A percentile compares a stretch with the other conserved stretches of the same genome.
Conservation (phyloP, 805 yeast species). For the Zygotorulaspora chibaensis region DNA sequence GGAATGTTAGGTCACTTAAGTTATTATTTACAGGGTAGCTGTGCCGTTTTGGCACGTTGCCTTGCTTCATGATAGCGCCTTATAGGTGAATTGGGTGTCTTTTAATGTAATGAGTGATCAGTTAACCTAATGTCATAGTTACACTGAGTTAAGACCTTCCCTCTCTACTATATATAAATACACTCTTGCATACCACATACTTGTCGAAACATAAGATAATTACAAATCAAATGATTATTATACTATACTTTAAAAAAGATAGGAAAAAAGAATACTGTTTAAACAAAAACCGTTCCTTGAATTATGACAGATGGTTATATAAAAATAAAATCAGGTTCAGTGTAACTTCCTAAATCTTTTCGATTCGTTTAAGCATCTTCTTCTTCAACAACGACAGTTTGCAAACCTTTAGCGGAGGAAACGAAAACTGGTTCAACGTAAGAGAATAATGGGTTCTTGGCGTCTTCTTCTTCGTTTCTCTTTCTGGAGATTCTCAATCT, state of each 20-base stretch:
- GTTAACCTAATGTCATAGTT: slow-evolving; percentile 65
- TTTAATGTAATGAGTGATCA: slow-evolving; percentile 59
- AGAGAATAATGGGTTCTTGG: slow-evolving; percentile 95
- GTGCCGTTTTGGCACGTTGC: slow-evolving; percentile 21
- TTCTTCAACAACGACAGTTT: slow-evolving; percentile 94
- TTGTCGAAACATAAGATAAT: not conserved
- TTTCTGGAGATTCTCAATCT: slow-evolving; percentile 98
- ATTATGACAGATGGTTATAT: slow-evolving; percentile 8
- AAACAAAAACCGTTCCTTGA: slow-evolving; percentile 11
- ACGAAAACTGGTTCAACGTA: slow-evolving; percentile 97
- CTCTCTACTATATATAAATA: not conserved
- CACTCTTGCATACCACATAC: not conserved
- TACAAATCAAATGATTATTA: slow-evolving; percentile 12
- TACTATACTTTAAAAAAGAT: slow-evolving; percentile 8
- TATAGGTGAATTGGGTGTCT: slow-evolving; percentile 29
- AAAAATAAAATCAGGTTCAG: slow-evolving; percentile 1
- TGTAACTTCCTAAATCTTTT: slow-evolving; percentile 4
- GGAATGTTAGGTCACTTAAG: not conserved
- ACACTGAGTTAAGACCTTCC: slow-evolving; percentile 52
- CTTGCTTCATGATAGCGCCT: slow-evolving; percentile 4
- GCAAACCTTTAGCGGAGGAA: slow-evolving; percentile 93
- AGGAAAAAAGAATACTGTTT: slow-evolving; percentile 6
- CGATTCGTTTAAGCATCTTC: slow-evolving; percentile 42
- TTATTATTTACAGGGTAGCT: not conserved
- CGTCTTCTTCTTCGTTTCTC: slow-evolving; percentile 99